A percentile compares a stretch with the other conserved stretches of the same genome.
Conservation (phyloP, 805 yeast genomes). For the Yarrowia sp. region DNA sequence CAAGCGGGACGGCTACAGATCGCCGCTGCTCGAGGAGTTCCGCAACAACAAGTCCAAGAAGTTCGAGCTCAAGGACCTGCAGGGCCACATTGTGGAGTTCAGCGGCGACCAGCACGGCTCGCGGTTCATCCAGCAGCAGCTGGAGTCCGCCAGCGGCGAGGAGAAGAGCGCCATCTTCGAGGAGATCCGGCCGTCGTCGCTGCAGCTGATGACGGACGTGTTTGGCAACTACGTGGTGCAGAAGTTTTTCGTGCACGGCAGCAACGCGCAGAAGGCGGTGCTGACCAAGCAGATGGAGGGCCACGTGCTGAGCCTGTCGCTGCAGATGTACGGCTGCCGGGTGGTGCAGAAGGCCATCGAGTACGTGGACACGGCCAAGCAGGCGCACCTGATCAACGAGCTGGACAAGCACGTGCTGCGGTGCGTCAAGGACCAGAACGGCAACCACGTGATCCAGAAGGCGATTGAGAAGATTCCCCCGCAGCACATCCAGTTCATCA, state of each 20-base stretch:
- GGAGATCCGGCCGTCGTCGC: slow-evolving; percentile 71
- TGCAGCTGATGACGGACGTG: slow-evolving; percentile 89
- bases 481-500: slow-evolving; percentile 63
- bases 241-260: slow-evolving; percentile 84
- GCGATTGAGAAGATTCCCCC: slow-evolving; percentile 85
- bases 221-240: slow-evolving; percentile 98
- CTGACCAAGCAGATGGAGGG: slow-evolving; percentile 72
- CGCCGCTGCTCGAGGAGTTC: slow-evolving; percentile 78
- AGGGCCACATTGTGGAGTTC: slow-evolving; percentile 86
- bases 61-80: slow-evolving; percentile 67
- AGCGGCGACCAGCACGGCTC: slow-evolving; percentile 97
- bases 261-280: slow-evolving; percentile 62
- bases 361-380: slow-evolving; percentile 60
- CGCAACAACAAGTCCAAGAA: slow-evolving; percentile 63
- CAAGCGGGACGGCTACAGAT: slow-evolving; percentile 21
- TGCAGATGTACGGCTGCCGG: slow-evolving; percentile 97
- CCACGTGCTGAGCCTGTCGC: slow-evolving; percentile 67
- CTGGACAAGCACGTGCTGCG: slow-evolving; percentile 58
- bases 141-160: slow-evolving; percentile 59
- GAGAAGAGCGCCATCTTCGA: slow-evolving; percentile 80
- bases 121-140: slow-evolving; percentile 87
- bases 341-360: slow-evolving; percentile 94
- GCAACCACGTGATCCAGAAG: slow-evolving; percentile 96
- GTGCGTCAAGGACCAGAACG: slow-evolving; percentile 92
- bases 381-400: slow-evolving; percentile 66